Conservation (phyloP, 768 basidiomycete species). For the Suillus weaverae region DNA sequence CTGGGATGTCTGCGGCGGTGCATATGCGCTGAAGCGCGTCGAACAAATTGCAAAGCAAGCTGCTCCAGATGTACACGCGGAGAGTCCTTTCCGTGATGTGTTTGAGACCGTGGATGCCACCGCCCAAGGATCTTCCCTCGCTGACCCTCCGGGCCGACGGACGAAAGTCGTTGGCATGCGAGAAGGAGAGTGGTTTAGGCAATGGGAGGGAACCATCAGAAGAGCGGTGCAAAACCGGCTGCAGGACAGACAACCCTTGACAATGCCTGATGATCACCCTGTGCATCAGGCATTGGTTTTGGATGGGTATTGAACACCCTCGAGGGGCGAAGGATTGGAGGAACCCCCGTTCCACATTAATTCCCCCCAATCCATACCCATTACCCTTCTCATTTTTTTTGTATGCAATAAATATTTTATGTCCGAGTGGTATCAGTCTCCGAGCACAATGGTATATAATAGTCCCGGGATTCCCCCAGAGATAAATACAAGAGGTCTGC, state of each 20-base stretch:
- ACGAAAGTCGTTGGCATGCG: conserved; percentile 53
- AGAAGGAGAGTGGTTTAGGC: conserved; percentile 79
- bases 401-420: not conserved
- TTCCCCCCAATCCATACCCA: not conserved
- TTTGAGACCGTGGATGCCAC: not conserved
- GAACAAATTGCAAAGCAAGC: conserved; percentile 19
- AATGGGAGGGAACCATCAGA: conserved; percentile 71
- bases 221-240: conserved; percentile 52
- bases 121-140: conserved; percentile 23
- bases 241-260: conserved; percentile 35
- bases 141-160: conserved; percentile 27
- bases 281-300: conserved; percentile 10
- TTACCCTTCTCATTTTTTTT: not conserved
- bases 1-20: conserved; percentile 77
- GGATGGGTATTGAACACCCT: conserved; percentile 30
- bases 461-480: not conserved
- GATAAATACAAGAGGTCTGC: not conserved
- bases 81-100: conserved; percentile 10
- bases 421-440: not conserved
- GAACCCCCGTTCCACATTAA: not conserved
- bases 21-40: conserved; percentile 64
- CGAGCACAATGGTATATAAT: not conserved
- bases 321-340: not conserved
- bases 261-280: conserved; percentile 27
- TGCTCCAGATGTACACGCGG: conserved; percentile 7